Percentiles rank a stretch among this genome's conserved stretches.
Evolutionary conservation across 1,139 yeast genomes (phyloP).

Genomic region (Eremothecium coryli): DNA sequence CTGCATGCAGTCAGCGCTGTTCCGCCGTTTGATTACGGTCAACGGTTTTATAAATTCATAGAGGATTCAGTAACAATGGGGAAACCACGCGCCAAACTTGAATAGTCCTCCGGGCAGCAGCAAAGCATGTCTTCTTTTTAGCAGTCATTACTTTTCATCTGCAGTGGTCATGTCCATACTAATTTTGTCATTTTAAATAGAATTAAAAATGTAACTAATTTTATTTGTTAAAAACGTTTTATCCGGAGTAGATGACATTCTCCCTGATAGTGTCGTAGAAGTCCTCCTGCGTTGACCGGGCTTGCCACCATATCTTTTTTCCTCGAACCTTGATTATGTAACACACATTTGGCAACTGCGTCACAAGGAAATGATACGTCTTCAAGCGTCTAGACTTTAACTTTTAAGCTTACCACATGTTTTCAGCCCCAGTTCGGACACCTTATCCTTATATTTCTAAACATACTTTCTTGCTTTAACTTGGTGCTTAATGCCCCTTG

Average conservation of each 20-base stretch:
- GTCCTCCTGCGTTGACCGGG: too few relatives aligned
- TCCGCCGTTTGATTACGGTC: slow-evolving; percentile 86
- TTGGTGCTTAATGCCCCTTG: too few relatives aligned
- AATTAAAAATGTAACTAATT: not conserved
- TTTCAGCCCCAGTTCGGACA: too few relatives aligned
- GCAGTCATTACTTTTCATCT: not conserved
- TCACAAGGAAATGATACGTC: too few relatives aligned
- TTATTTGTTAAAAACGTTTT: not conserved
- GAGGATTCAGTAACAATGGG: slow-evolving; percentile 20
- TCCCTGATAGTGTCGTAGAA: too few relatives aligned
- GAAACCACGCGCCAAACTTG: slow-evolving; percentile 9
- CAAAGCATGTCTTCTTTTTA: not conserved
- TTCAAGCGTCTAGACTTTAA: too few relatives aligned
- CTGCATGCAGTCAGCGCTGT: slow-evolving; percentile 73
- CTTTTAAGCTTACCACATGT: too few relatives aligned
- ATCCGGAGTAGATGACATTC: not conserved
- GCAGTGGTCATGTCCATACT: not conserved
- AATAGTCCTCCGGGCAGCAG: not conserved
- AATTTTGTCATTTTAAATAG: not conserved
- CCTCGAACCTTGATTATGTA: too few relatives aligned
- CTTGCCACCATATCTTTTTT: too few relatives aligned
- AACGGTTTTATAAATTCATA: slow-evolving; percentile 69
- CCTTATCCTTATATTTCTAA: too few relatives aligned
- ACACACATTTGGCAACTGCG: too few relatives aligned
- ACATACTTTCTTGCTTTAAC: too few relatives aligned